Base-by-base conservation (phyloP, 768 basidiomycete genomes). In the Galerina marginata region DNA sequence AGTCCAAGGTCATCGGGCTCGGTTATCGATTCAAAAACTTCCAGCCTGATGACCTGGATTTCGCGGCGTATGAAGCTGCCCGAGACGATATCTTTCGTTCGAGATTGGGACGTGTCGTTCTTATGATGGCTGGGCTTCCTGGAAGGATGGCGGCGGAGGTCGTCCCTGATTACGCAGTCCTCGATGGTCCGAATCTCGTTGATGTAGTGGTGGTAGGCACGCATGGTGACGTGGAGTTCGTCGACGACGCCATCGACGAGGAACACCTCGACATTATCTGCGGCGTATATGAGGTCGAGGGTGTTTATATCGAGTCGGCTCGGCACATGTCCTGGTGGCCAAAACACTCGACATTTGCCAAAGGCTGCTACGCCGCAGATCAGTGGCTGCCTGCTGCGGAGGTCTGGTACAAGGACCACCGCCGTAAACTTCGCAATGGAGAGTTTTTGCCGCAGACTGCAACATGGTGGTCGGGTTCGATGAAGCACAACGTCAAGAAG, bases 211-310 rank as follows among this genome's bases (percentile, higher is more conserved):
- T 54, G 4, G 47, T 61, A 4, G 60, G 26, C 2, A 15, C n/a
- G 6, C 15, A 39, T 6, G 39, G 49, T 1, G 23, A 36, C 20
- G 16, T 6, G 14, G 1, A 2, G 1, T 49, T 55, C 15, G 37
- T 48, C 11, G 59, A 60, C 20, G 59, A 60, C 10, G 16, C 6
- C 2, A 15, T 51, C 12, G 47, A 44, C 1, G 2, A 25, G 0
- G 11, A 55, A 15, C 40, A 60, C 23, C 9, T 51, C 7, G 48
- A 55, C 20, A 53, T 60, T 29, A 54, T 56, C 23, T 55, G 59
- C 33, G 58, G 58, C 0, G 45, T 60, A 6, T 60, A 60, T 15
- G 26, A 48, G 23, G 43, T 48, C 37, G 45, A 49, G 9, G 20
- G 23, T 10, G 11, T 20, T 1, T 20, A 50, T 6, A 26, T 20